A percentile compares a stretch with the other conserved stretches of the same genome.
Conservation (phyloP, 139 green algal species). For the Nannochloris sp. region DNA sequence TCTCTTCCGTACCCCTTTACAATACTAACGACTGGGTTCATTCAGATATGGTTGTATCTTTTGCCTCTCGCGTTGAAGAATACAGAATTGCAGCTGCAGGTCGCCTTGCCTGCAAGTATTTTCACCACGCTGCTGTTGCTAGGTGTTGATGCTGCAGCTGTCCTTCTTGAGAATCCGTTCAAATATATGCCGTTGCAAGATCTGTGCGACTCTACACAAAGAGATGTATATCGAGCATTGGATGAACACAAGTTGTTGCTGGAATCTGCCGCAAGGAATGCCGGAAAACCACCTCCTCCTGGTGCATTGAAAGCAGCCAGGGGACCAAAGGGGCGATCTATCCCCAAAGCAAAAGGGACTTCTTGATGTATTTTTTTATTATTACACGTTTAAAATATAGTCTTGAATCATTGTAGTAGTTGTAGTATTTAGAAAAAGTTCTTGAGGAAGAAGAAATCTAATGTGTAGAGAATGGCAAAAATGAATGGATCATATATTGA, state of each 20-base stretch:
- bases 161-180: neutral
- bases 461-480: too few species aligned
- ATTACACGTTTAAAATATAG: too few species aligned
- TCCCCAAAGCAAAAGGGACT: neutral
- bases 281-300: neutral
- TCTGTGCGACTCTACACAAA: slow-evolving; percentile 4
- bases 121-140: slow-evolving; percentile 2
- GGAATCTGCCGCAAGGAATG: slow-evolving; percentile 1
- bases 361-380: too few species aligned
- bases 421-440: too few species aligned
- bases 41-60: slow-evolving; percentile 3
- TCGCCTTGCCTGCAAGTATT: slow-evolving; percentile 1
- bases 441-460: too few species aligned
- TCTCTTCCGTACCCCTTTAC: slow-evolving; percentile 2
- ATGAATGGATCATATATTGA: too few species aligned
- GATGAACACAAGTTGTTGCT: neutral
- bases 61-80: neutral
- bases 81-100: slow-evolving; percentile 2
- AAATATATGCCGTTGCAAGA: neutral
- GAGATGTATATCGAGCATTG: slow-evolving; percentile 1
- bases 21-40: neutral
- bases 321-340: neutral
- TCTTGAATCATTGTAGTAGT: too few species aligned
- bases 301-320: neutral
- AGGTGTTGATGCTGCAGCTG: slow-evolving; percentile 1